Evolutionary conservation across 148 eudicot species (phyloP).

Genomic region (Chenopodium quinoa): DNA sequence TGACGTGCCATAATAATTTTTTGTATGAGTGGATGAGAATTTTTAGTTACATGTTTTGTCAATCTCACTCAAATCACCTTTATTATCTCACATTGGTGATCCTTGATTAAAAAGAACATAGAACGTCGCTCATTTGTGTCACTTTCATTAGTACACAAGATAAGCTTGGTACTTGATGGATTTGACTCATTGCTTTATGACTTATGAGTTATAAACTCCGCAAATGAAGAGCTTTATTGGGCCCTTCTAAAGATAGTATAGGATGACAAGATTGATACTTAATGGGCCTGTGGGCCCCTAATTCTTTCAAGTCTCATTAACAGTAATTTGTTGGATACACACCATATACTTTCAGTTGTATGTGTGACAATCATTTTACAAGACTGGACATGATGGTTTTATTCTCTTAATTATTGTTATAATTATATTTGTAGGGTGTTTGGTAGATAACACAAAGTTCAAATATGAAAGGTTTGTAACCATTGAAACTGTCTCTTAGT

Average conservation of each 20-base stretch:
- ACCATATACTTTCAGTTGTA: neutral
- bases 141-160: conserved; percentile 10
- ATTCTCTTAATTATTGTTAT: no score
- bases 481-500: no score
- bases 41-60: neutral
- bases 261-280: neutral
- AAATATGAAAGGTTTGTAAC: no score
- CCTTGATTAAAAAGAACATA: conserved; percentile 9
- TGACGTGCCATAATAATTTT: no score
- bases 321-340: neutral
- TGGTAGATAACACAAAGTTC: no score
- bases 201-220: neutral
- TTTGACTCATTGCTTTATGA: neutral
- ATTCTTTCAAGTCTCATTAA: neutral
- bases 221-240: neutral
- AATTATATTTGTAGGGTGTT: no score
- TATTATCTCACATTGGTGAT: neutral
- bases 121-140: conserved; percentile 19
- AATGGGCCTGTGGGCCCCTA: neutral
- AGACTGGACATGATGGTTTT: no score
- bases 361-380: neutral
- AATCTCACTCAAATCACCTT: neutral
- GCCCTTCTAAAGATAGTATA: neutral
- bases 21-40: neutral
- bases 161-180: conserved; percentile 7